Conservation (phyloP, 371 early-diverging fungal species). For the Mucor sp. region DNA sequence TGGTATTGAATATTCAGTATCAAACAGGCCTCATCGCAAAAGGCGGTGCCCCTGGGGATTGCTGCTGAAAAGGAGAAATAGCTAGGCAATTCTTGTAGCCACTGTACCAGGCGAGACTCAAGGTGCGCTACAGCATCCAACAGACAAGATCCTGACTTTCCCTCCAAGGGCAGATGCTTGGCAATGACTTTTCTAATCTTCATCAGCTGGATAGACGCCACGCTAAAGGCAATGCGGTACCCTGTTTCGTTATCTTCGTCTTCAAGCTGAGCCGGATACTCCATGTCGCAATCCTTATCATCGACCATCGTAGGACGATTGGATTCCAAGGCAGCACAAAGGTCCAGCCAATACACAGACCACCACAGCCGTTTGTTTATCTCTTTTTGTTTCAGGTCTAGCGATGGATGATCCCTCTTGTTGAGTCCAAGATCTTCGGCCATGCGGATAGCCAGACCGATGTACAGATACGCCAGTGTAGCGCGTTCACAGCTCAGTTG, state of each 20-base stretch:
- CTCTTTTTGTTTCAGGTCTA: constrained; percentile 48
- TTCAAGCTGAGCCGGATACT: constrained; percentile 48
- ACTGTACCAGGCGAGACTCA: constrained; percentile 50
- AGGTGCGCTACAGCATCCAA: constrained; percentile 52
- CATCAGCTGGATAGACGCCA: constrained; percentile 53
- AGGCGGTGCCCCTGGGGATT: constrained; percentile 19
- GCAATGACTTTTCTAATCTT: constrained; percentile 59
- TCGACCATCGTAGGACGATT: constrained; percentile 59
- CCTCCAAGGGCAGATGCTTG: constrained; percentile 46
- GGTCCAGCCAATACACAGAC: constrained; percentile 63
- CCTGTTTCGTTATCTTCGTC: constrained; percentile 51
- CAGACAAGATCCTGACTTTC: constrained; percentile 42
- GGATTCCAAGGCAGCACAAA: constrained; percentile 48
- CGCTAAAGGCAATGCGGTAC: constrained; percentile 47
- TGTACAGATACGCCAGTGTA: constrained; percentile 56
- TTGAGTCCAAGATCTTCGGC: constrained; percentile 63
- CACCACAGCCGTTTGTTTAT: constrained; percentile 64
- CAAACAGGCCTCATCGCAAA: constrained; percentile 40
- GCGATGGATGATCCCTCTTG: constrained; percentile 46
- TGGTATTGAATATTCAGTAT: constrained; percentile 45
- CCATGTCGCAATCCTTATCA: constrained; percentile 61
- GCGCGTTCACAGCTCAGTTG: constrained; percentile 59
- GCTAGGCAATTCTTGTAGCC: constrained; percentile 37
- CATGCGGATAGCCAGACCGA: constrained; percentile 64
- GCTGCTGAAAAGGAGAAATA: constrained; percentile 20